Evolutionary conservation across 208 protist species (phyloP).

Genomic region (Leishmania major): DNA sequence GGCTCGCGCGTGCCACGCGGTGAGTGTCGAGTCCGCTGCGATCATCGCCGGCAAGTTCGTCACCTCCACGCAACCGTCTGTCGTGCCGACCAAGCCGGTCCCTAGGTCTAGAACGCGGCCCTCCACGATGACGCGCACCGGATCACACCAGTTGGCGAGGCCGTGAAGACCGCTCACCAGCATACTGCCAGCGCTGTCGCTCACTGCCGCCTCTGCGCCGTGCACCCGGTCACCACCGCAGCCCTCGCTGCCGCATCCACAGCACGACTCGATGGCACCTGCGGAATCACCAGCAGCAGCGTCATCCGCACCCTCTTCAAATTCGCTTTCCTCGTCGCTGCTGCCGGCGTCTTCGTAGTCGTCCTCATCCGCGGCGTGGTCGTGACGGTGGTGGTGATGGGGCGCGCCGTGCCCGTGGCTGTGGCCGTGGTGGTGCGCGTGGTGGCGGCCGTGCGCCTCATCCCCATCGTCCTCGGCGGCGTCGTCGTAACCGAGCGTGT

Average conservation of each 20-base stretch:
- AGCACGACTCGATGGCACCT: background rate
- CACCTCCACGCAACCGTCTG: slow-evolving; percentile 67
- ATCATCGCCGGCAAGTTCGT: slow-evolving; percentile 40
- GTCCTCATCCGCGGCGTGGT: slow-evolving; percentile 24
- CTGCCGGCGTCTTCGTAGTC: slow-evolving; percentile 6
- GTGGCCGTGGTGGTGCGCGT: slow-evolving; percentile 20
- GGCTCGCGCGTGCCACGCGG: slow-evolving; percentile 7
- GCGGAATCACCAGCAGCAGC: background rate
- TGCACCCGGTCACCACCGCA: slow-evolving; percentile 18
- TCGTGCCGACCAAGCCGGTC: slow-evolving; percentile 59
- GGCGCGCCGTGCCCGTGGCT: background rate
- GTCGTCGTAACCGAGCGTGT: slow-evolving; percentile 60
- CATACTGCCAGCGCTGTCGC: slow-evolving; percentile 12
- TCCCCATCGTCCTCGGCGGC: slow-evolving; percentile 18
- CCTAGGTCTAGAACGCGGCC: slow-evolving; percentile 59
- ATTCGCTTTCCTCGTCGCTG: background rate
- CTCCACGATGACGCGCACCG: slow-evolving; percentile 65
- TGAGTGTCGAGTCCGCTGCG: slow-evolving; percentile 22
- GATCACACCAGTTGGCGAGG: slow-evolving; percentile 46
- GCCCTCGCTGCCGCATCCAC: slow-evolving; percentile 15
- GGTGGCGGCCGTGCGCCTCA: slow-evolving; percentile 17
- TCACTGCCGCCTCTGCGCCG: slow-evolving; percentile 7
- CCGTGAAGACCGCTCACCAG: slow-evolving; percentile 50
- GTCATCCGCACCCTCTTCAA: background rate
- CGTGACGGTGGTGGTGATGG: slow-evolving; percentile 12